Base-by-base conservation (phyloP, 2,329 filamentous ascomycete species). In the Pseudogymnoascus sp. region DNA sequence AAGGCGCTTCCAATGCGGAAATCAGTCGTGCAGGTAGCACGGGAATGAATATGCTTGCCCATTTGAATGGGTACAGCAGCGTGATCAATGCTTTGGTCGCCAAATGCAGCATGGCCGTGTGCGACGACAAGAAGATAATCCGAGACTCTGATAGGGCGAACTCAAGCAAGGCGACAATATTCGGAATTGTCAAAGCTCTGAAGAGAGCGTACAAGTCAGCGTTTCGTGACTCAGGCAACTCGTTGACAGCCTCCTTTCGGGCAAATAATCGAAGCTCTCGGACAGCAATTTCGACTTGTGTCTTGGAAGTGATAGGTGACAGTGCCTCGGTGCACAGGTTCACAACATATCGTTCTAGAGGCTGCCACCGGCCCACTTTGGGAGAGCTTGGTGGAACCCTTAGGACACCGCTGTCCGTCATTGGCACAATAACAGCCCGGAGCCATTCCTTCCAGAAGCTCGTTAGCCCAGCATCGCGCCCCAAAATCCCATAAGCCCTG, bases 401-500 rank as follows among this genome's bases (percentile, higher is more conserved):
- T 67, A 94, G 77, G 30, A 99, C 81, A 12, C 82, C 86, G 19
- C 93, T 91, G 72, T 96, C 92, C 1, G 87, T 92, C 94, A 97
- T 99, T 28, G 94, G 94, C 22, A 96, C 91, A n/a, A 94, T 81
- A 8, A 97, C 84, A 5, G 93, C 92, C 75, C 91, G 89, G 58
- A 99, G 82, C 94, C 94, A 99, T 74, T 99, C 94, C 75, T 97
- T 97, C 92, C 93, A 99, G 76, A 99, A 97, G 33, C 86, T 85
- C 66, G 92, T 92, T 76, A 95, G 84, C 64, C 86, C 88, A 11
- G 82, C 81, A 72, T 99, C 94, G 65, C 90, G 84, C 35, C 94
- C 94, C 65, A 99, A 80, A 65, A 99, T 88, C 63, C 94, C 94
- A 72, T 96, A 99, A 1, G 93, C 92, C 66, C 94, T 84, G 16